phyloP scores from a whole-genome alignment of 164 flowering plant species.

The Stephania yunnanensis region DNA sequence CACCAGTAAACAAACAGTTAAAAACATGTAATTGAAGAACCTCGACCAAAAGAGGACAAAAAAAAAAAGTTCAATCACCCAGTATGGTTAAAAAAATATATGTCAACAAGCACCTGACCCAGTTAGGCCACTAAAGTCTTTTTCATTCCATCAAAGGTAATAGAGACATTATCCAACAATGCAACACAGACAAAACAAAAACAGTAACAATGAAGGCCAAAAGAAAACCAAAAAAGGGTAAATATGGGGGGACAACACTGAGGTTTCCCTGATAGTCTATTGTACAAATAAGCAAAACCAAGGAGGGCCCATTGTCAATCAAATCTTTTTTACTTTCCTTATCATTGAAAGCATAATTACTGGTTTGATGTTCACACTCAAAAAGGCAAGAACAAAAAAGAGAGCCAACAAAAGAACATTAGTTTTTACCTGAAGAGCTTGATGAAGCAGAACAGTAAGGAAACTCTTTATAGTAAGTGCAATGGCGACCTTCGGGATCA shows the following conservation, averaged over 20 bases:
- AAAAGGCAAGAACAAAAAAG: not conserved
- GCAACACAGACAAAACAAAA: not conserved
- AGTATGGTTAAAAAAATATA: not conserved
- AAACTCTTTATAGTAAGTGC: constrained; percentile 42
- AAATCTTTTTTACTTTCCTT: not conserved
- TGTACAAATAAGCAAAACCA: not conserved
- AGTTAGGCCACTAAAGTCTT: not conserved
- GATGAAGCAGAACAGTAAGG: constrained; percentile 19
- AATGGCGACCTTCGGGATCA: constrained; percentile 41
- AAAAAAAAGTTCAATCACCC: constrained; percentile 1
- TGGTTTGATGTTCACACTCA: not conserved
- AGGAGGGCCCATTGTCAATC: constrained; percentile 4
- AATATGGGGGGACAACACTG: not conserved
- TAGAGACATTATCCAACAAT: not conserved
- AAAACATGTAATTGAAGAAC: not conserved
- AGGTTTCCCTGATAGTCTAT: not conserved
- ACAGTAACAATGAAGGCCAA: not conserved
- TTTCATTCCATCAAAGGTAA: not conserved
- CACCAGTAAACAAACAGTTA: not conserved
- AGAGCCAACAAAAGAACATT: not conserved
- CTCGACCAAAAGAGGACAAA: not conserved
- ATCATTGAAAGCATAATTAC: not conserved
- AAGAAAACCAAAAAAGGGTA: not conserved
- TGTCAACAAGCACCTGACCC: not conserved
- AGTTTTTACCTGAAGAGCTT: constrained; percentile 24